Percentiles rank a stretch among this genome's conserved stretches.
Conservation (phyloP, 345 rosid species). For the Pistacia vera region DNA sequence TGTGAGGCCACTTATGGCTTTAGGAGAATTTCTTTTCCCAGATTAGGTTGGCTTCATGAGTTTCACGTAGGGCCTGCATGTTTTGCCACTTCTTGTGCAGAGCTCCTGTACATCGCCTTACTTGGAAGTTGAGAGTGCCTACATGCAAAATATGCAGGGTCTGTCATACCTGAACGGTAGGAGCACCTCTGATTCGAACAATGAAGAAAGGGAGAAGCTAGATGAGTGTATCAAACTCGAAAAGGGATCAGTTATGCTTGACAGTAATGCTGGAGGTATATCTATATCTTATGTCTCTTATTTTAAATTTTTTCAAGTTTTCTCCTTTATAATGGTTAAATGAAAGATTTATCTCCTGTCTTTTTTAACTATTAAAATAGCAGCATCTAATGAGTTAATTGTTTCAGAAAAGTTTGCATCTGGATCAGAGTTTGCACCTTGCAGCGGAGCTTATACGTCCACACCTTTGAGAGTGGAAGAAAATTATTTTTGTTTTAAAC, state of each 20-base stretch:
- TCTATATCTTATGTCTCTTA: not conserved
- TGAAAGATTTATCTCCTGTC: not conserved
- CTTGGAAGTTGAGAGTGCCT: constrained; percentile 36
- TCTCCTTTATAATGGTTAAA: constrained; percentile 7
- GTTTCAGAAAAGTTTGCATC: constrained; percentile 32
- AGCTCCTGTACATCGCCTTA: constrained; percentile 31
- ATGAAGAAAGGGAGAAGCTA: constrained; percentile 14
- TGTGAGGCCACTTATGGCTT: not conserved
- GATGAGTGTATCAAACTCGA: constrained; percentile 19
- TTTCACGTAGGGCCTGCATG: constrained; percentile 37
- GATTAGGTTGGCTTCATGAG: constrained; percentile 31
- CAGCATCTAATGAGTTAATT: constrained; percentile 12
- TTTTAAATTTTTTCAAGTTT: not conserved
- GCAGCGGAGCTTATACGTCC: constrained; percentile 17
- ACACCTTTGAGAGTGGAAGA: constrained; percentile 27
- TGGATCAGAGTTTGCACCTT: constrained; percentile 14
- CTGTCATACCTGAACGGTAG: constrained; percentile 21
- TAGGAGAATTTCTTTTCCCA: constrained; percentile 20
- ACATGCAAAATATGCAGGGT: constrained; percentile 41
- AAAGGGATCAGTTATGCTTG: constrained; percentile 12
- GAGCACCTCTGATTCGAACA: constrained; percentile 21
- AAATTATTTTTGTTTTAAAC: constrained; percentile 14
- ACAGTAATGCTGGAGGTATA: constrained; percentile 28
- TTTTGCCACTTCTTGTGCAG: constrained; percentile 35
- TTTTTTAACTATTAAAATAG: not conserved